phyloP scores from a whole-genome alignment of 169 alveolate species.

The Plasmodium ovale region DNA sequence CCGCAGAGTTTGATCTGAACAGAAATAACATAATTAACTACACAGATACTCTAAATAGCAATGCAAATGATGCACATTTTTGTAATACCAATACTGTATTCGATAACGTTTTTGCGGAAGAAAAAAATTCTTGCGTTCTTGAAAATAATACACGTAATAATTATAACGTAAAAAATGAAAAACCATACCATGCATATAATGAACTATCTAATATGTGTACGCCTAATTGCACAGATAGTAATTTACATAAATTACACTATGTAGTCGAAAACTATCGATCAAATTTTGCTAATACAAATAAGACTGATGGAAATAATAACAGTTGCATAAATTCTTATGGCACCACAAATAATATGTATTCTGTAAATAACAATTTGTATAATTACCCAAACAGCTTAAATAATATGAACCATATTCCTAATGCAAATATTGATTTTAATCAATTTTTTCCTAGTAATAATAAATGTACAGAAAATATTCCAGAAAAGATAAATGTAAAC shows the following conservation, averaged over 20 bases:
- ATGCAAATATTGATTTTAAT: not conserved
- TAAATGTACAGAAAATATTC: not conserved
- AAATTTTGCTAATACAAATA: not conserved
- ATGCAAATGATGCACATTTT: not conserved
- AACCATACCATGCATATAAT: not conserved
- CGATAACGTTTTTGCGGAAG: slow-evolving; percentile 2
- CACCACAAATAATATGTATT: not conserved
- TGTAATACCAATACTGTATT: not conserved
- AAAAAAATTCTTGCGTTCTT: not conserved
- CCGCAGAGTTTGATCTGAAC: no score
- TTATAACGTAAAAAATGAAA: not conserved
- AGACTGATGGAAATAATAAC: not conserved
- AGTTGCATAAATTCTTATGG: not conserved
- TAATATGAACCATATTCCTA: not conserved
- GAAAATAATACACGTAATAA: not conserved
- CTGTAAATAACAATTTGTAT: not conserved
- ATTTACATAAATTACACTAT: slow-evolving; percentile 2
- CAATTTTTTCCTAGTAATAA: not conserved
- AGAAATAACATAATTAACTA: not conserved
- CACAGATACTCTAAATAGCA: not conserved
- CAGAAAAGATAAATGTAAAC: not conserved
- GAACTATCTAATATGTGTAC: not conserved
- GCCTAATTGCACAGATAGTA: not conserved
- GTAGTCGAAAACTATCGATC: not conserved
- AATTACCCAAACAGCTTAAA: not conserved